phyloP scores from a whole-genome alignment of 768 basidiomycete species.

The Mycena galopus region DNA sequence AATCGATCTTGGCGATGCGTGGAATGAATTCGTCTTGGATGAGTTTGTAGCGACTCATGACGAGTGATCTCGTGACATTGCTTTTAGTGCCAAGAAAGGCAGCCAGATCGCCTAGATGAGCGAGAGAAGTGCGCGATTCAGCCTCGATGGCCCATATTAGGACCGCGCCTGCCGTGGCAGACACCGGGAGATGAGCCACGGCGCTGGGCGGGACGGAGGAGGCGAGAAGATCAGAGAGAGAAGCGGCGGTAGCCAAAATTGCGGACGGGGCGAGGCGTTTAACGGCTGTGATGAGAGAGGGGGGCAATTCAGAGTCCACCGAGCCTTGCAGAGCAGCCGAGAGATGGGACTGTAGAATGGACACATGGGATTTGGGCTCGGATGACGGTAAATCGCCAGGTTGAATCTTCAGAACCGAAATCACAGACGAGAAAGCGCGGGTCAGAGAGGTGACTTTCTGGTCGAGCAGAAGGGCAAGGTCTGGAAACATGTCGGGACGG shows the following conservation, averaged over 20 bases:
- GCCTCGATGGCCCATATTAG: conserved; percentile 81
- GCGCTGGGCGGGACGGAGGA: conserved; percentile 53
- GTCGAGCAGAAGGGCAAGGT: conserved; percentile 77
- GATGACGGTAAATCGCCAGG: conserved; percentile 57
- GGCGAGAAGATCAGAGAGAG: conserved; percentile 59
- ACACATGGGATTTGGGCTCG: conserved; percentile 73
- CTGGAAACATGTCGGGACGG: conserved; percentile 74
- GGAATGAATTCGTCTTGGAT: conserved; percentile 71
- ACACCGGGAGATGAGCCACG: conserved; percentile 52
- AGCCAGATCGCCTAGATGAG: conserved; percentile 69
- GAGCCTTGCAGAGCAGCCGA: conserved; percentile 50
- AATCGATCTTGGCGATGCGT: conserved; percentile 77
- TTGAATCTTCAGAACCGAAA: conserved; percentile 62
- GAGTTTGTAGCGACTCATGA: conserved; percentile 78
- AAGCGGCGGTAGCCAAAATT: conserved; percentile 56
- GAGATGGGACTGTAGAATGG: conserved; percentile 68
- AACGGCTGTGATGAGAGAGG: conserved; percentile 57
- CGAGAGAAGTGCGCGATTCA: conserved; percentile 65
- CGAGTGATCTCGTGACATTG: conserved; percentile 63
- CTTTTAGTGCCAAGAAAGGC: conserved; percentile 65
- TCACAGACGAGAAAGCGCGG: conserved; percentile 67
- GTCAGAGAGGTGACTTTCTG: conserved; percentile 65
- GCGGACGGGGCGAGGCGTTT: conserved; percentile 49
- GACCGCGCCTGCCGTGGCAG: conserved; percentile 75
- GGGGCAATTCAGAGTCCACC: conserved; percentile 53